phyloP scores from a whole-genome alignment of 192 early-diverging fungal genomes.

The Rhizophagus clarus region DNA sequence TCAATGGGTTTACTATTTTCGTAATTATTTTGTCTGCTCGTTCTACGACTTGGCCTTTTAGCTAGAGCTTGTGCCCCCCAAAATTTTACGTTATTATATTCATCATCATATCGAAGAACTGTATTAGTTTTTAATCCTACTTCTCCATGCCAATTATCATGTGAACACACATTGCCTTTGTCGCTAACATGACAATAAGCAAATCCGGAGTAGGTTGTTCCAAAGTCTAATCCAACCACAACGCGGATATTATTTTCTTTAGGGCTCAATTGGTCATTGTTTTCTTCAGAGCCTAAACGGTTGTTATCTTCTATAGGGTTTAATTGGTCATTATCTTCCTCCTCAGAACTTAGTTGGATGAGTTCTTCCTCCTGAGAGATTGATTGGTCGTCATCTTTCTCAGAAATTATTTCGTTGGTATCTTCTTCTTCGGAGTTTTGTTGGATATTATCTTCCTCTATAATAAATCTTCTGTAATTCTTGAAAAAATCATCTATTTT shows the following conservation, averaged over 20 bases:
- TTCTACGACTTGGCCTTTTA: background rate
- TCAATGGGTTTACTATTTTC: background rate
- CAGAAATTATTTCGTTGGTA: too few relatives aligned
- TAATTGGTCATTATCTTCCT: too few relatives aligned
- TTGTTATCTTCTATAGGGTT: too few relatives aligned
- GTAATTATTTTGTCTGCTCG: background rate
- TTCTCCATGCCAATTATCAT: background rate
- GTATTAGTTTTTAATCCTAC: background rate
- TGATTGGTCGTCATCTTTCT: too few relatives aligned
- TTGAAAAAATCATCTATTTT: too few relatives aligned
- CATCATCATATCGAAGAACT: background rate
- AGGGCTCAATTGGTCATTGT: too few relatives aligned
- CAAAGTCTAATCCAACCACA: conserved; percentile 17
- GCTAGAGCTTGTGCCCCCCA: background rate
- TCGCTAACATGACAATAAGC: background rate
- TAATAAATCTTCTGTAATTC: too few relatives aligned
- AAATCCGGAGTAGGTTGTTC: background rate
- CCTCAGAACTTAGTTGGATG: too few relatives aligned
- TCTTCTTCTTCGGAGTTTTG: too few relatives aligned
- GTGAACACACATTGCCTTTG: background rate
- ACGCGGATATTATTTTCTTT: conserved; percentile 4
- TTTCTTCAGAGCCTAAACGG: too few relatives aligned
- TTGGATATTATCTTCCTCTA: too few relatives aligned
- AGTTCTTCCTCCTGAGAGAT: too few relatives aligned
- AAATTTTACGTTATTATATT: background rate